phyloP scores from a whole-genome alignment of 139 green algal species.

The Ettlia oleoabundans region DNA sequence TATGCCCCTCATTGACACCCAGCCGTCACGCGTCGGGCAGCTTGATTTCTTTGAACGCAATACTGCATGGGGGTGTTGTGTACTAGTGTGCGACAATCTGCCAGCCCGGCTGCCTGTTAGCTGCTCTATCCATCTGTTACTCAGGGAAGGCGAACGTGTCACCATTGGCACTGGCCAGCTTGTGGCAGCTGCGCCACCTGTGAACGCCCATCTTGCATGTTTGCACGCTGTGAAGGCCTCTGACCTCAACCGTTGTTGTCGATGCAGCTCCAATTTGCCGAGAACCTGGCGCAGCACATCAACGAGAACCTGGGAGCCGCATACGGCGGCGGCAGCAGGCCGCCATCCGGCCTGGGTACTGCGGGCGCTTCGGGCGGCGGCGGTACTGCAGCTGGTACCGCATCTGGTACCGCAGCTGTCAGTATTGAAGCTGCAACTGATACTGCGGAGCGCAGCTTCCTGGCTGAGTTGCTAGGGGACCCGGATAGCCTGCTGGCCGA shows the following conservation, averaged over 20 bases:
- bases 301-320: neutral
- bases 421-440: neutral
- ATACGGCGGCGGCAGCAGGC: neutral
- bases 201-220: no score
- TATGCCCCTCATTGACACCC: no score
- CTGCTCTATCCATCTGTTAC: no score
- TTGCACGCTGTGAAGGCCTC: no score
- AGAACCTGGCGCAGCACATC: conserved; percentile 31
- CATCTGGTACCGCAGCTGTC: neutral
- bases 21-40: no score
- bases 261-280: conserved; percentile 6
- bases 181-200: no score
- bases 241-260: no score
- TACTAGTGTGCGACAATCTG: neutral
- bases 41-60: no score
- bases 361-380: neutral
- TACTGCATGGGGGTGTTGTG: no score
- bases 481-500: conserved; percentile 16
- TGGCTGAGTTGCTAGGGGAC: neutral
- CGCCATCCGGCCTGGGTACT: neutral
- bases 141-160: no score
- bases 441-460: neutral
- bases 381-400: neutral
- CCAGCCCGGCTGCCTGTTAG: neutral
- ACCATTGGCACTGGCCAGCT: no score